Evolutionary conservation across 192 early-diverging fungal species (phyloP).

Genomic region (Allomyces macrogynus): DNA sequence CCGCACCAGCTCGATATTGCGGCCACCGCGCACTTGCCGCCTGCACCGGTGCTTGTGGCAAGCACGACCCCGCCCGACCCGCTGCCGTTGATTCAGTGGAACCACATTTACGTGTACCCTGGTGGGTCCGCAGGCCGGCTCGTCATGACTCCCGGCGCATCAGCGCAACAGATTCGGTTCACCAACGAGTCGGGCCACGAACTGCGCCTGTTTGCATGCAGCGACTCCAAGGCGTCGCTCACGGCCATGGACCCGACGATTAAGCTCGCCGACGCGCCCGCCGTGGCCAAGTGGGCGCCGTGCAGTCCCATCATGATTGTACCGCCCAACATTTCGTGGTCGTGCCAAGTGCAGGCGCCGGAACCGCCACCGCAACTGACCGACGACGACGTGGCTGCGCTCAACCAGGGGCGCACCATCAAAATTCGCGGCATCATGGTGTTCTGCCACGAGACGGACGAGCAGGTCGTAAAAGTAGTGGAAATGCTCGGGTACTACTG

Average conservation of each 20-base stretch:
- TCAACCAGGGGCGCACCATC: neutral
- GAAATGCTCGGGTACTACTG: neutral
- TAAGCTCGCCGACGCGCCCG: neutral
- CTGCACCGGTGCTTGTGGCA: neutral
- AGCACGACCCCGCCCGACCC: too few species aligned
- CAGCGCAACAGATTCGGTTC: neutral
- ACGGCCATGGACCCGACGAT: neutral
- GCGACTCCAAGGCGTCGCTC: neutral
- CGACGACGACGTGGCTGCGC: neutral
- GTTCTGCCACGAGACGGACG: neutral
- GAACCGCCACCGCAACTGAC: neutral
- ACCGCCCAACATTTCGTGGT: neutral
- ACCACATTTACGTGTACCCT: constrained; percentile 26
- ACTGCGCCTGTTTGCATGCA: neutral
- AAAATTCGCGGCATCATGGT: neutral
- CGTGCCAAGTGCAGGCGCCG: neutral
- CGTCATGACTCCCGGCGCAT: neutral
- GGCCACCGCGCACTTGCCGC: neutral
- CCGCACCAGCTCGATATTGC: neutral
- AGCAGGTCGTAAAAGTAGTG: neutral
- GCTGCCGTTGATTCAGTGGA: constrained; percentile 22
- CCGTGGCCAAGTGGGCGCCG: neutral
- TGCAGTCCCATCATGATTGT: neutral
- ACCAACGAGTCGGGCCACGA: neutral
- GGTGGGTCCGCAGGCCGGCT: constrained; percentile 1